Conservation (phyloP, 2,329 filamentous ascomycete species). For the Pyricularia sp. region DNA sequence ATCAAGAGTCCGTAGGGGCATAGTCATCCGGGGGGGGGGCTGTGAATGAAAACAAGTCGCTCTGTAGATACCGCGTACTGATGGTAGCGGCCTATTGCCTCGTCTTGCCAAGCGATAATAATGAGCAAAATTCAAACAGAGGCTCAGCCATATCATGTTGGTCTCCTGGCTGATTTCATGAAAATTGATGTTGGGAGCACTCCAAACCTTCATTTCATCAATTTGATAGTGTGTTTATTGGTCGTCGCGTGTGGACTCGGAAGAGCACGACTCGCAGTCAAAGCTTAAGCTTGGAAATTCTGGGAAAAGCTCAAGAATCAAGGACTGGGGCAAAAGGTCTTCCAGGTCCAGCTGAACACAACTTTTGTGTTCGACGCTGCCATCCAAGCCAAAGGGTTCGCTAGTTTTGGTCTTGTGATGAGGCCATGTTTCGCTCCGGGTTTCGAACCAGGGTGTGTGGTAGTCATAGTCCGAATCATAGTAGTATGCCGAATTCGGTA, state of each 20-base stretch:
- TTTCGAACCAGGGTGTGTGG: background rate
- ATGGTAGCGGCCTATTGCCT: background rate
- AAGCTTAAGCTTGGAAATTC: background rate
- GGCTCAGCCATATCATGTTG: background rate
- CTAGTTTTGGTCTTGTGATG: background rate
- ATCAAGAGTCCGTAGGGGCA: background rate
- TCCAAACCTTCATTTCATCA: background rate
- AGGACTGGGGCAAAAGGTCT: conserved; percentile 1
- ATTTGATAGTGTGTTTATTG: background rate
- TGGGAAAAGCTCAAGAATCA: conserved; percentile 3
- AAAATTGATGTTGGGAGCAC: background rate
- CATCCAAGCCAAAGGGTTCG: background rate
- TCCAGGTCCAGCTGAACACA: background rate
- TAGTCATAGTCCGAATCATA: background rate
- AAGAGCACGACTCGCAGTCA: background rate
- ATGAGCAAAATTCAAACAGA: background rate
- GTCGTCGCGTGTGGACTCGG: background rate
- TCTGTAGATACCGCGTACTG: background rate
- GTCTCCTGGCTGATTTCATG: background rate
- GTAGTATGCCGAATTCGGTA: background rate
- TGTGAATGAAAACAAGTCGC: background rate
- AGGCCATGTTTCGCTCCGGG: background rate
- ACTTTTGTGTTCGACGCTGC: background rate
- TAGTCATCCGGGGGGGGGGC: background rate
- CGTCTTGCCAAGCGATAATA: background rate